phyloP scores from a whole-genome alignment of 768 basidiomycete species.

The Dioszegia hungarica region DNA sequence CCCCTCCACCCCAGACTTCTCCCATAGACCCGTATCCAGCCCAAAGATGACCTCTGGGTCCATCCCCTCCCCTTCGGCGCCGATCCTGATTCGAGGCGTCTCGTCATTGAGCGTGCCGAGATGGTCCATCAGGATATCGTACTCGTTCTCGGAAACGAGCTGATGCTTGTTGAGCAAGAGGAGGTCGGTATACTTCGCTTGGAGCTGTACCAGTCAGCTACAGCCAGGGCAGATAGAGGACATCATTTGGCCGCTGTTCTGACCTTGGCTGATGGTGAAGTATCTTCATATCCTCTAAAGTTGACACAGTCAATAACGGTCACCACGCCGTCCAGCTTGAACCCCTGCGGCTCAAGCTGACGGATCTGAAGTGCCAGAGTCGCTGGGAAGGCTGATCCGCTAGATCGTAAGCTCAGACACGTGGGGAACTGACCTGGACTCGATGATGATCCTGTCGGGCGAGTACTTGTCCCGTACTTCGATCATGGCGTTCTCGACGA shows the following conservation, averaged over 20 bases:
- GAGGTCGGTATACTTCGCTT: slow-evolving; percentile 87
- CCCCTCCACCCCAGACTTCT: slow-evolving; percentile 36
- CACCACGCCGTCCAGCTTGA: slow-evolving; percentile 82
- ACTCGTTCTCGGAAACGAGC: slow-evolving; percentile 63
- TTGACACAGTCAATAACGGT: slow-evolving; percentile 76
- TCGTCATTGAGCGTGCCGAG: slow-evolving; percentile 81
- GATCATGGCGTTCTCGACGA: slow-evolving; percentile 83
- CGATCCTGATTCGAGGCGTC: slow-evolving; percentile 75
- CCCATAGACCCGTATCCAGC: slow-evolving; percentile 76
- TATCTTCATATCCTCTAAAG: slow-evolving; percentile 88
- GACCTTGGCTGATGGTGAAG: slow-evolving; percentile 81
- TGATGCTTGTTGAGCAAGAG: slow-evolving; percentile 95
- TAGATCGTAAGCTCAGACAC: slow-evolving; percentile 38
- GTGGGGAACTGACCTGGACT: slow-evolving; percentile 70
- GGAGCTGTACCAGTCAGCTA: slow-evolving; percentile 48
- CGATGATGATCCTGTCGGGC: slow-evolving; percentile 89
- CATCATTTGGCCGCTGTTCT: no score
- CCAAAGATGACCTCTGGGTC: slow-evolving; percentile 79
- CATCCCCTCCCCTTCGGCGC: slow-evolving; percentile 58
- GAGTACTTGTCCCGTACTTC: slow-evolving; percentile 77
- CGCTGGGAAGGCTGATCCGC: slow-evolving; percentile 92
- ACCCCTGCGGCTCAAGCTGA: slow-evolving; percentile 74
- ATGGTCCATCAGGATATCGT: slow-evolving; percentile 81
- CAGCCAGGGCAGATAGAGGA: slow-evolving; percentile 48
- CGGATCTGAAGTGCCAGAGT: slow-evolving; percentile 92